phyloP scores from a whole-genome alignment of 2,329 filamentous ascomycete genomes.

The Clonostachys sp. region DNA sequence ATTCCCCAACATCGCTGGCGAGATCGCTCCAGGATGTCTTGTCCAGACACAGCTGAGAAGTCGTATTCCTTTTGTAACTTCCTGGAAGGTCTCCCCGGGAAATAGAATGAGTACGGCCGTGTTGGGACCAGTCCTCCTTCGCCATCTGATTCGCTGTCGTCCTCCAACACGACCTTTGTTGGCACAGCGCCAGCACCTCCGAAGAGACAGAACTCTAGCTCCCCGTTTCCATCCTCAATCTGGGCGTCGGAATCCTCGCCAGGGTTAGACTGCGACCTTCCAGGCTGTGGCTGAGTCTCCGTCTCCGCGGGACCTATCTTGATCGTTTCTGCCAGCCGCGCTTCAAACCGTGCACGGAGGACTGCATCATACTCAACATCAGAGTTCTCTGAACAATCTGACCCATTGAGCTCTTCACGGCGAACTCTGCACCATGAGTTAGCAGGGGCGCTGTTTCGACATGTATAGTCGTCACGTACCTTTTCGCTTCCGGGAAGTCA shows the following conservation, averaged over 20 bases:
- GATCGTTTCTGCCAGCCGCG: conserved; percentile 33
- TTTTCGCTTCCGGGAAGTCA: conserved; percentile 45
- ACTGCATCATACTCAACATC: conserved; percentile 26
- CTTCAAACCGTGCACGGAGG: conserved; percentile 38
- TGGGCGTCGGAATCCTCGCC: conserved; percentile 10
- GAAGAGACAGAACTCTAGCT: conserved; percentile 57
- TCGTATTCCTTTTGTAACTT: conserved; percentile 32
- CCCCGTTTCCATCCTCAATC: conserved; percentile 20
- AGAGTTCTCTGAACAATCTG: conserved; percentile 14
- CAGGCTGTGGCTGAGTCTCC: not conserved
- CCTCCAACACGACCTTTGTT: conserved; percentile 43
- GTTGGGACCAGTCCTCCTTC: conserved; percentile 26
- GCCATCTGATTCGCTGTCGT: conserved; percentile 29
- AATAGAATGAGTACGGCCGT: conserved; percentile 43
- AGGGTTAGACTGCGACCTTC: not conserved
- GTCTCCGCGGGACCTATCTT: not conserved
- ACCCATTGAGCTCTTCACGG: conserved; percentile 46
- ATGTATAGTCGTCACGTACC: conserved; percentile 24
- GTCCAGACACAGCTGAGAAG: conserved; percentile 43
- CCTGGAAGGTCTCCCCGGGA: conserved; percentile 31
- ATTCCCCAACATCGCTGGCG: conserved; percentile 47
- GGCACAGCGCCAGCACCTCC: conserved; percentile 29
- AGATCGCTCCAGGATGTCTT: conserved; percentile 42
- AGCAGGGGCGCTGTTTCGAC: not conserved
- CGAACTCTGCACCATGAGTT: conserved; percentile 37